phyloP scores from a whole-genome alignment of 768 basidiomycete genomes.

The Psilocybe sp. region DNA sequence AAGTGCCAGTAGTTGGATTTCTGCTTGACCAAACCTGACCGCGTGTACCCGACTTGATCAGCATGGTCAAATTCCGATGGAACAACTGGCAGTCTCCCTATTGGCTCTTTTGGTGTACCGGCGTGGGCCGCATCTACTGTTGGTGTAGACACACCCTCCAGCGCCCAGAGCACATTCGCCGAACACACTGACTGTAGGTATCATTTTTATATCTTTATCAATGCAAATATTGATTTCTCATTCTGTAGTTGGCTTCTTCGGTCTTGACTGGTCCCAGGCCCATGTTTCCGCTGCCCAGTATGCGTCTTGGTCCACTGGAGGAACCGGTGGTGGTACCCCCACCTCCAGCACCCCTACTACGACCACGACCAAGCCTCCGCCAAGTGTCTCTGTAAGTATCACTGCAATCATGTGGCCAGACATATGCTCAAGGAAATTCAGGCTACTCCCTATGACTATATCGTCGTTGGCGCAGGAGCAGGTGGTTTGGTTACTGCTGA shows the following conservation, averaged over 20 bases:
- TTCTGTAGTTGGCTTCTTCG: conserved; percentile 56
- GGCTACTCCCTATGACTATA: conserved; percentile 50
- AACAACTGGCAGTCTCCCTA: conserved; percentile 34
- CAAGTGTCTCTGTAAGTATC: conserved; percentile 27
- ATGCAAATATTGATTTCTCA: background rate
- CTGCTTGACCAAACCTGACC: background rate
- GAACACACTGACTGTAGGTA: conserved; percentile 60
- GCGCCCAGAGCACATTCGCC: conserved; percentile 47
- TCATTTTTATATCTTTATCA: background rate
- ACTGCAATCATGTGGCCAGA: background rate
- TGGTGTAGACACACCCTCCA: conserved; percentile 45
- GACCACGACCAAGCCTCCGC: conserved; percentile 30
- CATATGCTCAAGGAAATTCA: conserved; percentile 10
- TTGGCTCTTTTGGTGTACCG: conserved; percentile 33
- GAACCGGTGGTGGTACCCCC: conserved; percentile 37
- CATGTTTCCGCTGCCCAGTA: conserved; percentile 46
- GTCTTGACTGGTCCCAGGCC: conserved; percentile 43
- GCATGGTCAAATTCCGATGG: conserved; percentile 38
- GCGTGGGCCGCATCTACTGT: conserved; percentile 50
- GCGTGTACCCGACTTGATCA: conserved; percentile 5
- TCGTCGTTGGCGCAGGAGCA: conserved; percentile 56
- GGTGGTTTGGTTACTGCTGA: conserved; percentile 60
- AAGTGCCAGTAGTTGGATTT: conserved; percentile 16
- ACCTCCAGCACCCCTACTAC: conserved; percentile 30
- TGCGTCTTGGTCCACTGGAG: conserved; percentile 46